These are phyloP conservation scores for Haberlea rhodopensis DNA, from an alignment of 257 asterid species.

Conservation along the genomic window DNA sequence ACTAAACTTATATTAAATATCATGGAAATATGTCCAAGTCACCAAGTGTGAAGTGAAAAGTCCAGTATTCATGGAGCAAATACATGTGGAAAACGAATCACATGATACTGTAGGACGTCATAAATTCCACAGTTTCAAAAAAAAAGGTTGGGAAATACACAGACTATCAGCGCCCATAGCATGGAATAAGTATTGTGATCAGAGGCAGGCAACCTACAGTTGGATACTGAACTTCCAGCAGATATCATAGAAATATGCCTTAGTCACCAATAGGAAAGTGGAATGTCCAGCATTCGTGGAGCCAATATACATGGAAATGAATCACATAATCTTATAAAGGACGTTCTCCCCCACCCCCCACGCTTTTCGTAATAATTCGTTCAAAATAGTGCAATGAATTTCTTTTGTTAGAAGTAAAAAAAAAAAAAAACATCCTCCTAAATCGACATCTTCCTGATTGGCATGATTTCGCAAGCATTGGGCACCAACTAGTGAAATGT, in stretches of 20 bases:
- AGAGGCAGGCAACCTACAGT: not conserved
- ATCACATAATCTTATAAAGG: too few relatives aligned
- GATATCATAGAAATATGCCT: not conserved
- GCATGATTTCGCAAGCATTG: not conserved
- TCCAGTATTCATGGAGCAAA: not conserved
- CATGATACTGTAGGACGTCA: not conserved
- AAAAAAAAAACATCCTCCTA: not conserved
- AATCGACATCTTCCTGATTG: conserved; percentile 8
- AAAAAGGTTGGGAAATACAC: not conserved
- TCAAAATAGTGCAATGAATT: not conserved
- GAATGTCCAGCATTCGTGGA: too few relatives aligned
- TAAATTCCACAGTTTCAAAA: not conserved
- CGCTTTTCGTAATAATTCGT: not conserved
- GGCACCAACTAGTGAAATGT: not conserved
- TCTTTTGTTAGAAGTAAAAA: not conserved
- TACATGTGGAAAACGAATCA: not conserved
- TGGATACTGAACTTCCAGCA: too few relatives aligned
- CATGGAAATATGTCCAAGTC: conserved; percentile 6
- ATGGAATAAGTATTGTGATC: not conserved
- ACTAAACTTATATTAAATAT: conserved; percentile 3
- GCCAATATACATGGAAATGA: not conserved
- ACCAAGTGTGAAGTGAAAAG: not conserved
- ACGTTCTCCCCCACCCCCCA: too few relatives aligned
- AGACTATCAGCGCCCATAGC: not conserved
- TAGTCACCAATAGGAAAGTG: not conserved